These are phyloP conservation scores for Aspergillus japonicus DNA, from an alignment of 2,329 filamentous ascomycete genomes.

Conservation along the genomic window DNA sequence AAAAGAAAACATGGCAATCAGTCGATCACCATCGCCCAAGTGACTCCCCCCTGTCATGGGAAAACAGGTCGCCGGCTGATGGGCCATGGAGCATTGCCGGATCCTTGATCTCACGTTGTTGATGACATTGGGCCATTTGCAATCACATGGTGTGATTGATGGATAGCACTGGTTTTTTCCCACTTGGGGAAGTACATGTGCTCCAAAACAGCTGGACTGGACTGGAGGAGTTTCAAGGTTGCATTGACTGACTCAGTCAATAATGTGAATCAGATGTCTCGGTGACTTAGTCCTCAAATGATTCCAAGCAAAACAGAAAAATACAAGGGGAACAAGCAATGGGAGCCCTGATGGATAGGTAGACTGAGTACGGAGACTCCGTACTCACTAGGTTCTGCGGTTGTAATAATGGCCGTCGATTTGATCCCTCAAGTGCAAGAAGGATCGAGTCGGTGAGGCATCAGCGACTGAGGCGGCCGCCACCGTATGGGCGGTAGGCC, in stretches of 20 bases:
- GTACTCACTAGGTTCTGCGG: no score
- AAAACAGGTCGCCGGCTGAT: background rate
- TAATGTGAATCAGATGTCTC: background rate
- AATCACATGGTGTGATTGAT: background rate
- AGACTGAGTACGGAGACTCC: no score
- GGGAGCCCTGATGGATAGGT: no score
- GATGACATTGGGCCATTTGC: background rate
- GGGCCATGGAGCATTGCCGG: background rate
- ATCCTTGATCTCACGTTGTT: background rate
- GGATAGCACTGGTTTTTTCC: background rate
- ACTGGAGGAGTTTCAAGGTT: background rate
- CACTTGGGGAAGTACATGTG: background rate
- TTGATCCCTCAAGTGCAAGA: background rate
- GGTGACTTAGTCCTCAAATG: no score
- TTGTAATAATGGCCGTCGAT: no score
- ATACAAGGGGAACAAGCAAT: background rate
- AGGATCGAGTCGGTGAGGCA: background rate
- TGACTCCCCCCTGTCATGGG: background rate
- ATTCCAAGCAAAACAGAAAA: background rate
- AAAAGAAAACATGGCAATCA: slow-evolving; percentile 1
- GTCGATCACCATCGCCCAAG: background rate
- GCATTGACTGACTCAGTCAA: background rate
- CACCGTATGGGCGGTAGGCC: background rate
- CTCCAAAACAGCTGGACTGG: background rate
- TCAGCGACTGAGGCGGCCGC: background rate